These are phyloP conservation scores for Apium graveolens DNA, from an alignment of 129 eudicot genomes.

Conservation along the genomic window DNA sequence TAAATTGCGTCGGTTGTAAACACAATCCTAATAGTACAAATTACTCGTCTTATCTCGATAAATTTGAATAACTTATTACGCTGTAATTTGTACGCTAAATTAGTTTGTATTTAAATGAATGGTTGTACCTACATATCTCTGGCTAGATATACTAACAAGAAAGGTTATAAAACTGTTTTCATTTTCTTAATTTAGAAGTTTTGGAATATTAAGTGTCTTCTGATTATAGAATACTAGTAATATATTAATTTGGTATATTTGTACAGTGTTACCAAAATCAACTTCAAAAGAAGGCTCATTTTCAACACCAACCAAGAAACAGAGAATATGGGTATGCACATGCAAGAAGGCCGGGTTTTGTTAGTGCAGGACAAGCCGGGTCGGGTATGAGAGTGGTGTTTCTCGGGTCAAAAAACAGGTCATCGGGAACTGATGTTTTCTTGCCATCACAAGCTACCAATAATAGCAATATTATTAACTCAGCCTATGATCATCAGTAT, in stretches of 20 bases:
- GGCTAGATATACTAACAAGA: too few relatives aligned
- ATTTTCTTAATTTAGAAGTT: neutral
- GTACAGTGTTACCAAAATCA: slow-evolving; percentile 42
- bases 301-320: slow-evolving; percentile 18
- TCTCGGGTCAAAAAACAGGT: slow-evolving; percentile 39
- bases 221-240: neutral
- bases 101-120: too few relatives aligned
- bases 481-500: slow-evolving; percentile 19
- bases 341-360: slow-evolving; percentile 21
- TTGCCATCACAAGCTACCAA: slow-evolving; percentile 32
- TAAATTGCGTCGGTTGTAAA: too few relatives aligned
- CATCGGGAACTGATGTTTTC: slow-evolving; percentile 58
- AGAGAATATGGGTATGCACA: slow-evolving; percentile 16
- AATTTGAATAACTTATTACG: too few relatives aligned
- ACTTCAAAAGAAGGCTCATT: slow-evolving; percentile 13
- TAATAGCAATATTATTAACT: slow-evolving; percentile 14
- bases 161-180: neutral
- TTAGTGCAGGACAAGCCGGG: slow-evolving; percentile 20
- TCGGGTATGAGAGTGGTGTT: slow-evolving; percentile 68
- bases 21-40: too few relatives aligned
- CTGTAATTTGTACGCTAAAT: neutral
- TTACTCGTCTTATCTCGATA: too few relatives aligned
- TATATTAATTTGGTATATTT: slow-evolving; percentile 19
- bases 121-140: neutral
- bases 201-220: neutral